A percentile compares a stretch with the other conserved stretches of the same genome.
Evolutionary conservation across 2,329 filamentous ascomycete genomes (phyloP).

Genomic region (Paracorniculantispora psalliotae): DNA sequence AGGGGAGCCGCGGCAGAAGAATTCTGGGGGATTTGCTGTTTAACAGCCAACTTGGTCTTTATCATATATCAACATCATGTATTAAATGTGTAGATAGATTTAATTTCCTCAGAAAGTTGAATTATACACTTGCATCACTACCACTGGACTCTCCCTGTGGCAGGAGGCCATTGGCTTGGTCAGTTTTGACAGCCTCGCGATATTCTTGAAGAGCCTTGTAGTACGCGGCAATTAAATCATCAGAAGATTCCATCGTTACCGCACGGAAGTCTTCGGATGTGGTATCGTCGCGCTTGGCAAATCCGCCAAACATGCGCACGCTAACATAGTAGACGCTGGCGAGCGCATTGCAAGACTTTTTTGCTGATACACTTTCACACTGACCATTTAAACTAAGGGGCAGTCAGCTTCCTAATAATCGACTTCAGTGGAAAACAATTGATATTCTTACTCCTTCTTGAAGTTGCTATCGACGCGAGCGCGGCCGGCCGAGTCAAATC

Average conservation of each 20-base stretch:
- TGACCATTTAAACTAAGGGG: slow-evolving; percentile 24
- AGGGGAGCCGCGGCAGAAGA: slow-evolving; percentile 73
- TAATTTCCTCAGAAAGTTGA: background rate
- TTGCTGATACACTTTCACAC: slow-evolving; percentile 19
- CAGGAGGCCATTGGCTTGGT: slow-evolving; percentile 22
- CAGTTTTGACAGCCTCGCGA: slow-evolving; percentile 23
- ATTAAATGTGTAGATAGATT: background rate
- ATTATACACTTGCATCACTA: background rate
- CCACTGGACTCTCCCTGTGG: background rate
- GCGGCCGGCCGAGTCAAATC: slow-evolving; percentile 36
- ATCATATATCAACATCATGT: no score
- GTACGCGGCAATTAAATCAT: slow-evolving; percentile 21
- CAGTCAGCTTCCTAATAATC: no score
- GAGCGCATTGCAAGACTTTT: slow-evolving; percentile 22
- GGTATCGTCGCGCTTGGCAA: background rate
- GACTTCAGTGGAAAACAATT: no score
- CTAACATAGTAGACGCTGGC: slow-evolving; percentile 29
- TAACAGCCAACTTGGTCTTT: slow-evolving; percentile 27
- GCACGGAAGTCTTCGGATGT: background rate
- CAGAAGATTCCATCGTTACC: slow-evolving; percentile 1
- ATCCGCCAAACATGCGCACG: slow-evolving; percentile 26
- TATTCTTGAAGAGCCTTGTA: slow-evolving; percentile 25
- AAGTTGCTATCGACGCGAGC: slow-evolving; percentile 41
- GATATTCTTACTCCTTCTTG: slow-evolving; percentile 24
- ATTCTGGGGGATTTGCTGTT: slow-evolving; percentile 61